A percentile compares a stretch with the other conserved stretches of the same genome.
Evolutionary conservation across 2,329 filamentous ascomycete genomes (phyloP).

Genomic region (Sphaceloma murrayae): DNA sequence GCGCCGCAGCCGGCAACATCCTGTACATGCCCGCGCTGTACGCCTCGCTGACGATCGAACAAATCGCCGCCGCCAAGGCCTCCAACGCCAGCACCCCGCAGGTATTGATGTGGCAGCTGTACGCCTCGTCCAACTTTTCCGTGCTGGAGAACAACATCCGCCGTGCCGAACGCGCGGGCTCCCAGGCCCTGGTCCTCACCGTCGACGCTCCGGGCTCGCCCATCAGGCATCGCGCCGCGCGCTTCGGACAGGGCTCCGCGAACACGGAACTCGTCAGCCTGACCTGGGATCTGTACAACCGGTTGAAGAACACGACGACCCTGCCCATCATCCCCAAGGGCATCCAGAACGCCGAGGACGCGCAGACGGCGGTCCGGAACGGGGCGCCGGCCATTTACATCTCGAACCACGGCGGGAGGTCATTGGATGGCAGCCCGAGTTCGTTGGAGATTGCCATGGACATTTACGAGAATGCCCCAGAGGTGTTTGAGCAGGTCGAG

Average conservation of each 20-base stretch:
- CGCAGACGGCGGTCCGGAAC: slow-evolving; percentile 29
- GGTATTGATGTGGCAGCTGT: slow-evolving; percentile 36
- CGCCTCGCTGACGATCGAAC: slow-evolving; percentile 27
- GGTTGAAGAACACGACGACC: slow-evolving; percentile 30
- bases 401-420: slow-evolving; percentile 36
- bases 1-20: slow-evolving; percentile 40
- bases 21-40: slow-evolving; percentile 41
- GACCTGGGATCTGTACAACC: slow-evolving; percentile 19
- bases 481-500: slow-evolving; percentile 33
- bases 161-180: slow-evolving; percentile 28
- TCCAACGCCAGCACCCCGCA: slow-evolving; percentile 33
- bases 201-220: slow-evolving; percentile 34
- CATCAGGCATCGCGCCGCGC: slow-evolving; percentile 30
- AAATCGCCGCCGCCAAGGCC: slow-evolving; percentile 27
- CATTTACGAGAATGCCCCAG: slow-evolving; percentile 49
- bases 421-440: slow-evolving; percentile 46
- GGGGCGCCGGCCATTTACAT: slow-evolving; percentile 34
- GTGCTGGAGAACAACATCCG: slow-evolving; percentile 28
- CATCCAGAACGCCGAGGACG: slow-evolving; percentile 34
- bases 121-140: slow-evolving; percentile 29
- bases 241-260: slow-evolving; percentile 26
- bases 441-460: slow-evolving; percentile 68
- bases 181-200: slow-evolving; percentile 35
- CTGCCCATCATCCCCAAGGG: slow-evolving; percentile 35
- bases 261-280: slow-evolving; percentile 31